Conservation (phyloP, 176 grass and related monocot species). For the Hordeum marinum region DNA sequence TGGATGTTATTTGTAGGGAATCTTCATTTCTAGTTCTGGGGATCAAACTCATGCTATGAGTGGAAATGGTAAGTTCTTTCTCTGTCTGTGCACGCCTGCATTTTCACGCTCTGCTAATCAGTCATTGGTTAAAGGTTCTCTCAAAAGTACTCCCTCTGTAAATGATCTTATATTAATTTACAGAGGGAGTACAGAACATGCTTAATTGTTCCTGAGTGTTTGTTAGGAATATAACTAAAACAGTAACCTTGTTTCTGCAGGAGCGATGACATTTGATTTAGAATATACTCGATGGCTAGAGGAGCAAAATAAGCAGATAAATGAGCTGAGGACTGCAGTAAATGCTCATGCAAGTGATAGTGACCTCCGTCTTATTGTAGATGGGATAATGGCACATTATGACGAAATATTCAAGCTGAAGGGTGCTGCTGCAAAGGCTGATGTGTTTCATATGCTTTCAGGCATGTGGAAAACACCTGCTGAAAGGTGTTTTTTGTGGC, state of each 20-base stretch:
- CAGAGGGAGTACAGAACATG: background rate
- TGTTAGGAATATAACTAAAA: conserved; percentile 2
- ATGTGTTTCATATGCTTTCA: conserved; percentile 96
- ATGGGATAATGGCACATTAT: conserved; percentile 85
- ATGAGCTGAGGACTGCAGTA: conserved; percentile 84
- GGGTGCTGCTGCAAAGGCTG: conserved; percentile 67
- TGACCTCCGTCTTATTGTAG: conserved; percentile 67
- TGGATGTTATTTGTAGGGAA: conserved; percentile 53
- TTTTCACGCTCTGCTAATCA: background rate
- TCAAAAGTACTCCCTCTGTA: too few species aligned
- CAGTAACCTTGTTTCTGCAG: conserved; percentile 31
- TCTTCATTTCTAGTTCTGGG: conserved; percentile 89
- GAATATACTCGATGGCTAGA: conserved; percentile 91
- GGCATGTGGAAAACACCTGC: conserved; percentile 99
- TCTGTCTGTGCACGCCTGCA: background rate
- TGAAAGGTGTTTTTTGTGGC: conserved; percentile 95
- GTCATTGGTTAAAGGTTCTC: conserved; percentile 16
- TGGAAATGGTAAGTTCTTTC: conserved; percentile 58
- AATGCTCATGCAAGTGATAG: conserved; percentile 91
- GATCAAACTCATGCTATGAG: conserved; percentile 81
- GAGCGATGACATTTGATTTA: conserved; percentile 82
- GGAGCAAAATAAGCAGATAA: conserved; percentile 91
- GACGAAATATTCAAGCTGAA: conserved; percentile 95
- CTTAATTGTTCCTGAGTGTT: background rate
- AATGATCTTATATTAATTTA: too few species aligned